Conservation (phyloP, 202 grass and related monocot genomes). For the Hordeum pubiflorum region DNA sequence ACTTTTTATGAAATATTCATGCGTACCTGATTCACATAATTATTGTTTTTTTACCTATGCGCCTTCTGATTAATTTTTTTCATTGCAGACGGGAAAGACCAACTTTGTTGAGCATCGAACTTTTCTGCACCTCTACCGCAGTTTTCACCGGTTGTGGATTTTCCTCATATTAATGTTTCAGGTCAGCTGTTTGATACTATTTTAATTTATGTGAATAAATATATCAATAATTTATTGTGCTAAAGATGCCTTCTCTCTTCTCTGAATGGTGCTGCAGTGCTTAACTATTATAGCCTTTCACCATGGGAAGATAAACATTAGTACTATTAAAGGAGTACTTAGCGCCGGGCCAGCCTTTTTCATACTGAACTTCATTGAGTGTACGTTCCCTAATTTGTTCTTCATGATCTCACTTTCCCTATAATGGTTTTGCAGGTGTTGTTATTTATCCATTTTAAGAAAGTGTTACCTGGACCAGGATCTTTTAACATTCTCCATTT, state of each 20-base stretch:
- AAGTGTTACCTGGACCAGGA: background rate
- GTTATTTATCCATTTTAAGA: background rate
- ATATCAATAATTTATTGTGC: background rate
- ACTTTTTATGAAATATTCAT: background rate
- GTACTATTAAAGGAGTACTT: conserved; percentile 83
- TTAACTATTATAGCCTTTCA: conserved; percentile 81
- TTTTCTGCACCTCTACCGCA: conserved; percentile 83
- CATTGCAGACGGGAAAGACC: conserved; percentile 79
- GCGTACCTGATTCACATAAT: conserved; percentile 7
- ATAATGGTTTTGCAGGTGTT: conserved; percentile 18
- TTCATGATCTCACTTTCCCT: background rate
- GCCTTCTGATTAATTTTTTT: background rate
- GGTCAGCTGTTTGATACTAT: conserved; percentile 38
- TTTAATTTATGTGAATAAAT: background rate
- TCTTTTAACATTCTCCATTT: background rate
- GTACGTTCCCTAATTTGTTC: conserved; percentile 42
- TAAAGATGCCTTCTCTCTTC: conserved; percentile 2
- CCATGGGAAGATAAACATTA: conserved; percentile 55
- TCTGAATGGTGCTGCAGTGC: conserved; percentile 44
- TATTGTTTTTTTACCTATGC: background rate
- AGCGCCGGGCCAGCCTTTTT: conserved; percentile 87
- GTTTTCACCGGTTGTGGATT: conserved; percentile 99
- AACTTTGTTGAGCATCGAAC: conserved; percentile 98
- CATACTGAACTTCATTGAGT: conserved; percentile 76
- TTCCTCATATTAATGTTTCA: conserved; percentile 96